A percentile compares a stretch with the other conserved stretches of the same genome.
phyloP scores from a whole-genome alignment of 176 grass and related monocot species.

The Microstegium vimineum region DNA sequence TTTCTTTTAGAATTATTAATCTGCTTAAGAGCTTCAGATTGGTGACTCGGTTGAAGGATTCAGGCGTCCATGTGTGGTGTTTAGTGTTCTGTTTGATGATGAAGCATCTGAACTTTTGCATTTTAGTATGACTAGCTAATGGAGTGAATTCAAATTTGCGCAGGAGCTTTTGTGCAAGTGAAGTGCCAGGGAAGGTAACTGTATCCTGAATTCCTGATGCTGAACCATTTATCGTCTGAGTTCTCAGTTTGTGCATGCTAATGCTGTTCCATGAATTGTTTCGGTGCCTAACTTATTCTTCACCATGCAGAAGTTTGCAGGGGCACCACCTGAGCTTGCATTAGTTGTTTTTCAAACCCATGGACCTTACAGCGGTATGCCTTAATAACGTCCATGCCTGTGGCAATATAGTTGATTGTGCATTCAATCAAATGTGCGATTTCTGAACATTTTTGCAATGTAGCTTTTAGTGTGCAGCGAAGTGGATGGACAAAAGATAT shows the following conservation, averaged over 20 bases:
- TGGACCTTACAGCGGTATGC: constrained; percentile 63
- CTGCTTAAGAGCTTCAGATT: too few relatives aligned
- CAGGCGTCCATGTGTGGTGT: too few relatives aligned
- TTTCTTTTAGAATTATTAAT: too few relatives aligned
- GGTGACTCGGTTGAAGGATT: too few relatives aligned
- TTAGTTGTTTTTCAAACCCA: constrained; percentile 74
- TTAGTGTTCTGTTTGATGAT: too few relatives aligned
- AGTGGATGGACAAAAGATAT: constrained; percentile 90
- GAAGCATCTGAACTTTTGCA: neutral
- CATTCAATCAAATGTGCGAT: neutral
- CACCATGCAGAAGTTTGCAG: constrained; percentile 51
- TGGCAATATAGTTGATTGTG: neutral
- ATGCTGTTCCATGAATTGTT: constrained; percentile 2
- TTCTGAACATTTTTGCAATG: constrained; percentile 10
- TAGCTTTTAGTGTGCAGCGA: constrained; percentile 71
- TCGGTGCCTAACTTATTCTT: constrained; percentile 14
- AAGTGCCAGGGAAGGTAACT: constrained; percentile 65
- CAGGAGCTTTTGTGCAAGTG: constrained; percentile 69
- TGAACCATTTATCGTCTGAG: neutral
- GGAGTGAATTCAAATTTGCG: constrained; percentile 18
- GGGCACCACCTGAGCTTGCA: constrained; percentile 54
- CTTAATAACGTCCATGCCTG: neutral
- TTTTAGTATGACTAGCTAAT: neutral
- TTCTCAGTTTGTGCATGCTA: constrained; percentile 13
- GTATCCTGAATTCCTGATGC: neutral